Conservation (phyloP, 306 rosid species). For the Comarum palustre region DNA sequence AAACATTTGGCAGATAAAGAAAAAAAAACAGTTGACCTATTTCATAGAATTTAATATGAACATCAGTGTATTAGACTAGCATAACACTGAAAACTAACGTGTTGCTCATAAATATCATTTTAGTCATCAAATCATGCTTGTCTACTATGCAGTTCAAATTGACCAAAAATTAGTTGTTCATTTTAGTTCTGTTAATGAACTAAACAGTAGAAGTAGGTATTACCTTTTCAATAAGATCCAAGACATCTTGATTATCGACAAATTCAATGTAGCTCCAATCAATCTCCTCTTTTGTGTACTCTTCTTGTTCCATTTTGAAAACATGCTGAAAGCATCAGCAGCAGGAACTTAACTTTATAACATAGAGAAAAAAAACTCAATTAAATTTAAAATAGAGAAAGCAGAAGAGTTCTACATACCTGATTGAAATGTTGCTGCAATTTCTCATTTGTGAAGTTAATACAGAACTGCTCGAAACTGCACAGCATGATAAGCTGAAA, state of each 20-base stretch:
- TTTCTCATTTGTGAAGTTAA: constrained; percentile 97
- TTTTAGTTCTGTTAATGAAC: constrained; percentile 24
- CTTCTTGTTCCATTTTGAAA: constrained; percentile 99
- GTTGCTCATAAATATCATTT: background rate
- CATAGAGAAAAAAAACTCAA: background rate
- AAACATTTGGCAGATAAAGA: background rate
- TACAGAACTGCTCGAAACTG: constrained; percentile 99
- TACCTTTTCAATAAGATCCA: constrained; percentile 98
- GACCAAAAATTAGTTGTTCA: background rate
- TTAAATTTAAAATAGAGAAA: background rate
- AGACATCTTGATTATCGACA: constrained; percentile 94
- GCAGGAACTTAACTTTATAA: constrained; percentile 20
- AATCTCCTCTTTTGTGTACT: constrained; percentile 91
- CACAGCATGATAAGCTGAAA: constrained; percentile 54
- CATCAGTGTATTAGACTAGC: background rate
- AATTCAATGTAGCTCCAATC: constrained; percentile 99
- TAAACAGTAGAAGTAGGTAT: constrained; percentile 16
- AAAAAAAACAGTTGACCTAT: background rate
- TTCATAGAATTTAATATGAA: background rate
- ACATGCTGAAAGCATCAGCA: constrained; percentile 71
- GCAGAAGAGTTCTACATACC: constrained; percentile 39
- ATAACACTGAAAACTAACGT: background rate
- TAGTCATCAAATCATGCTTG: background rate
- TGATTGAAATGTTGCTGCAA: constrained; percentile 98
- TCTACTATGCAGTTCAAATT: constrained; percentile 5